Percentiles rank a stretch among this genome's conserved stretches.
Evolutionary conservation across 1,284 basidiomycete genomes (phyloP).

Genomic region (Ustilago vetiveriae): DNA sequence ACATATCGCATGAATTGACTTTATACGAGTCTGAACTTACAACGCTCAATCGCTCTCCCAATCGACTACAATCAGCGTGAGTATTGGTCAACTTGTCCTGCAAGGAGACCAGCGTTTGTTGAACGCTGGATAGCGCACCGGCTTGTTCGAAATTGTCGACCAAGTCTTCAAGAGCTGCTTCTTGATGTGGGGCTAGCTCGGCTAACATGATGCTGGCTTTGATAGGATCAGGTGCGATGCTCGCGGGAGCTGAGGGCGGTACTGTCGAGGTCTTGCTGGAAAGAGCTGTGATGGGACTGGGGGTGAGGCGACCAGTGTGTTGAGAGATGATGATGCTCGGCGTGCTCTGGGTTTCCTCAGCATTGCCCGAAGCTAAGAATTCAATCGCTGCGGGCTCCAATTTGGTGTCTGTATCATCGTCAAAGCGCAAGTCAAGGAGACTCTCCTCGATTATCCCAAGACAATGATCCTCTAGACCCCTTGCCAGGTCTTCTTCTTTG

Average conservation of each 20-base stretch:
- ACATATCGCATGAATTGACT: not conserved
- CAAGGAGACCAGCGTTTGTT: slow-evolving; percentile 17
- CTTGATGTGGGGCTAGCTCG: slow-evolving; percentile 1
- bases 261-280: not conserved
- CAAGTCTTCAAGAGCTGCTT: slow-evolving; percentile 4
- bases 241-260: not conserved
- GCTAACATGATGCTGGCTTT: not conserved
- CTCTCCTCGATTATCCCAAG: slow-evolving; percentile 18
- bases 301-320: slow-evolving; percentile 2
- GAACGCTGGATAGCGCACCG: slow-evolving; percentile 19
- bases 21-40: slow-evolving; percentile 27
- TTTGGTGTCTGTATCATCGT: not conserved
- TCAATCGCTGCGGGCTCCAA: not conserved
- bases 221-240: not conserved
- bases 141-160: slow-evolving; percentile 12
- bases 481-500: not conserved
- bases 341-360: not conserved
- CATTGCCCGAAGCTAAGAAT: no score
- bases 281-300: not conserved
- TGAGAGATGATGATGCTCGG: slow-evolving; percentile 28
- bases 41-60: slow-evolving; percentile 9
- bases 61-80: slow-evolving; percentile 1
- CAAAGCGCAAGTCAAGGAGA: slow-evolving; percentile 26
- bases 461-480: not conserved
- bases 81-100: slow-evolving; percentile 17